phyloP scores from a whole-genome alignment of 2,329 filamentous ascomycete species.

The Fusarium agapanthi region DNA sequence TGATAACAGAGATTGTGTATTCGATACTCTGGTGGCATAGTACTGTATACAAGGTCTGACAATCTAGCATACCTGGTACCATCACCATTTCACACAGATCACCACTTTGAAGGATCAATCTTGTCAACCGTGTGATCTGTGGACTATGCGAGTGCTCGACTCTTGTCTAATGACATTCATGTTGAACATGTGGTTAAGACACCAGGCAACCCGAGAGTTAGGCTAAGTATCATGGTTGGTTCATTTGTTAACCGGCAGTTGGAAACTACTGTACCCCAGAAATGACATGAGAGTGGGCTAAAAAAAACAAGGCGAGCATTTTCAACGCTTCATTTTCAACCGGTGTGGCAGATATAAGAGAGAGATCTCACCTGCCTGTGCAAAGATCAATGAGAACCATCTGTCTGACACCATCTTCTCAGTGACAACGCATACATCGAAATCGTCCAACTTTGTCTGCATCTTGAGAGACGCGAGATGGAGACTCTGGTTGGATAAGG shows the following conservation, averaged over 20 bases:
- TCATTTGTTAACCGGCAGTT: constrained; percentile 9
- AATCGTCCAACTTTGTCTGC: constrained; percentile 28
- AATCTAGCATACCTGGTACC: background rate
- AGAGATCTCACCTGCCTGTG: constrained; percentile 19
- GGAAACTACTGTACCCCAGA: constrained; percentile 9
- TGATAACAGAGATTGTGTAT: background rate
- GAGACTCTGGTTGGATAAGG: constrained; percentile 16
- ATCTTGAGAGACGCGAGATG: constrained; percentile 22
- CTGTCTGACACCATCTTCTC: constrained; percentile 27
- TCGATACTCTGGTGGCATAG: background rate
- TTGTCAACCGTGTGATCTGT: constrained; percentile 14
- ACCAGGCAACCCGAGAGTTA: constrained; percentile 9
- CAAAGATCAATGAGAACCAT: constrained; percentile 7
- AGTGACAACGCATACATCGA: constrained; percentile 34
- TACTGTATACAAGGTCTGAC: background rate
- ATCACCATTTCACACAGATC: background rate
- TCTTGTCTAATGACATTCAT: background rate
- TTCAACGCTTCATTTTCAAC: constrained; percentile 12
- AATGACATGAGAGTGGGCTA: background rate
- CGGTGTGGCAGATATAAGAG: constrained; percentile 25
- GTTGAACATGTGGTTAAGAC: constrained; percentile 14
- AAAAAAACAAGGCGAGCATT: constrained; percentile 27
- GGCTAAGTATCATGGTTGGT: constrained; percentile 24
- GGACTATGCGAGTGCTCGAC: constrained; percentile 25
- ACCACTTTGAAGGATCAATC: background rate